Evolutionary conservation across 2,329 filamentous ascomycete species (phyloP), one percentile per base, ranked within the genome.

Genomic region (Akanthomyces dipterigenus): DNA sequence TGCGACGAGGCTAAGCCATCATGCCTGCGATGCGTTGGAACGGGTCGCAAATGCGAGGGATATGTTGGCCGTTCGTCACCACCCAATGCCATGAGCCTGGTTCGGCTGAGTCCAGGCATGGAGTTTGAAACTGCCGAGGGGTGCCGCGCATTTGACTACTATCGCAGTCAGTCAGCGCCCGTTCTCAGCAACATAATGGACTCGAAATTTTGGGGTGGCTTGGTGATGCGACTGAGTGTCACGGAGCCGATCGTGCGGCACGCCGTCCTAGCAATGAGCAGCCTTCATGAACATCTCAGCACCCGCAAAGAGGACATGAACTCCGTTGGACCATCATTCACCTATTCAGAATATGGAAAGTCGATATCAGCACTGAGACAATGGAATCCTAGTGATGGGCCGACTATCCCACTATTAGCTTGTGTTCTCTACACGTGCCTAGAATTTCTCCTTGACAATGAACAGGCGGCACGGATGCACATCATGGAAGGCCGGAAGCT

Each of bases 31-130:
- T 85, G 82, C 66, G 77, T 76, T 38, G 80, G 78, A 61, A 84
- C 82, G 3, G 81, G 82, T 14, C 77, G 82, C 57, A 78, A 76
- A 65, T 85, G 82, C 66, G 82, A 85, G 67, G 83, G 83, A 62
- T 85, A 86, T 61, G 66, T 71, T 11, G 67, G 54, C 59, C 67
- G 69, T 11, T 55, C 62, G 26, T 40, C 64, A 40, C 34, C 48
- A 36, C n/a, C 54, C 12, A 56, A 1, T 62, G 65, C 3, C 61
- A 64, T 24, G 63, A 62, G 28, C 60, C 61, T 42, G 48, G 53
- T 16, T 31, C 51, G 51, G 7, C 18, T 65, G 12, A 69, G 59
- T 28, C 63, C 66, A 22, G 14, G 22, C 5, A 31, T 63, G 9
- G 68, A 67, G 42, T 67, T 70, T 61, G 60, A 63, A 16, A 65